Conservation (phyloP, 768 basidiomycete genomes). For the Dendrothele bispora region DNA sequence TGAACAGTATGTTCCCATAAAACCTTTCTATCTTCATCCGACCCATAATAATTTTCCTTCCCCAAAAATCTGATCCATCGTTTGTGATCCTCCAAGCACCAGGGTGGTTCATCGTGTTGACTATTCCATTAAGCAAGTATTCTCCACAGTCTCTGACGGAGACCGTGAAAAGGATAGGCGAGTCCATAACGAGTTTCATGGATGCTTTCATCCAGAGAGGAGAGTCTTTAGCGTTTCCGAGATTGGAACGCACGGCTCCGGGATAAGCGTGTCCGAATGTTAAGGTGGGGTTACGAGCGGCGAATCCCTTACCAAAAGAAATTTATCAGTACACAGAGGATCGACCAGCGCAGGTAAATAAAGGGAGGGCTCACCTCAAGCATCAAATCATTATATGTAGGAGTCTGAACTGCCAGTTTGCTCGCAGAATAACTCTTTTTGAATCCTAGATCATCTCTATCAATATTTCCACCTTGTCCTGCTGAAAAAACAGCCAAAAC, state of each 20-base stretch:
- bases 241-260: constrained; percentile 1
- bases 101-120: neutral
- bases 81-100: constrained; percentile 24
- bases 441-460: constrained; percentile 35
- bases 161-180: neutral
- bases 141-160: constrained; percentile 14
- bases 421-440: constrained; percentile 29
- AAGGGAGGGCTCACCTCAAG: constrained; percentile 25
- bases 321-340: no score
- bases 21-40: constrained; percentile 32
- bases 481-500: constrained; percentile 34
- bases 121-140: constrained; percentile 6
- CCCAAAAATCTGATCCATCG: constrained; percentile 32
- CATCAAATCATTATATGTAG: constrained; percentile 36
- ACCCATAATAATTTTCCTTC: constrained; percentile 32
- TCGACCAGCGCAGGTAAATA: neutral
- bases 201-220: no score
- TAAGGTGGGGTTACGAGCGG: neutral
- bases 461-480: constrained; percentile 25
- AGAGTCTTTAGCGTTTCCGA: neutral
- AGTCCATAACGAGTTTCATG: no score
- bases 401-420: constrained; percentile 19
- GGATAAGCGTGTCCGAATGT: constrained; percentile 4
- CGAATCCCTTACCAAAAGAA: neutral
- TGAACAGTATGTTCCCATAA: constrained; percentile 36